phyloP scores from a whole-genome alignment of 179 eudicot species.

The Camellia oleifera region DNA sequence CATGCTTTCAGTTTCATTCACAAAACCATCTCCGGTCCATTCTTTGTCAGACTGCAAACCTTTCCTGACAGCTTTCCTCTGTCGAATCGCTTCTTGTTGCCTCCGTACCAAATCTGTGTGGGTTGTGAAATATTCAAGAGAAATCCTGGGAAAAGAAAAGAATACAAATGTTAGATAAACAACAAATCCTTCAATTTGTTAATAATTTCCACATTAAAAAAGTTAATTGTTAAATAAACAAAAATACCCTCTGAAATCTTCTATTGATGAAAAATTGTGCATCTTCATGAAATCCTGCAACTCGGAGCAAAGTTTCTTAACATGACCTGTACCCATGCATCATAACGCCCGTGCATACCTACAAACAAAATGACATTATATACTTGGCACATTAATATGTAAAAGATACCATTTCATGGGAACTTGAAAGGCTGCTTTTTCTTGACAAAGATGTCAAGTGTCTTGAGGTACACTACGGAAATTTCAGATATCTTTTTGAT shows the following conservation, averaged over 20 bases:
- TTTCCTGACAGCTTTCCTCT: slow-evolving; percentile 71
- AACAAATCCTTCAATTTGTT: background rate
- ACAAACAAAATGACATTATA: slow-evolving; percentile 14
- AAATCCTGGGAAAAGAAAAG: slow-evolving; percentile 23
- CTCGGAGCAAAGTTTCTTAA: slow-evolving; percentile 79
- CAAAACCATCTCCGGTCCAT: slow-evolving; percentile 99
- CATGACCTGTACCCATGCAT: slow-evolving; percentile 94
- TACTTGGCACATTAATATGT: background rate
- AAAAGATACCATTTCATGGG: background rate
- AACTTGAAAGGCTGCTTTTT: too few relatives aligned
- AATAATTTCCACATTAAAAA: background rate
- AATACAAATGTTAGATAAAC: too few relatives aligned
- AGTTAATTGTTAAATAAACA: background rate
- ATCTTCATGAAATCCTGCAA: slow-evolving; percentile 87
- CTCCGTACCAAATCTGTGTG: too few relatives aligned
- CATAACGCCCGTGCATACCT: slow-evolving; percentile 99
- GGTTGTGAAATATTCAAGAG: too few relatives aligned
- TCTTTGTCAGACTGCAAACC: slow-evolving; percentile 91
- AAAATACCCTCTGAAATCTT: slow-evolving; percentile 93
- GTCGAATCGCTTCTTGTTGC: slow-evolving; percentile 61
- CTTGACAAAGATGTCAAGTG: too few relatives aligned
- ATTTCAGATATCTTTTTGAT: too few relatives aligned
- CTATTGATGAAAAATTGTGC: slow-evolving; percentile 86
- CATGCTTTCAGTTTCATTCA: slow-evolving; percentile 91
- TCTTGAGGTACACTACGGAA: too few relatives aligned